These are phyloP conservation scores for Trichocladium uniseriatum DNA, from an alignment of 495 filamentous ascomycete species.

Conservation along the genomic window DNA sequence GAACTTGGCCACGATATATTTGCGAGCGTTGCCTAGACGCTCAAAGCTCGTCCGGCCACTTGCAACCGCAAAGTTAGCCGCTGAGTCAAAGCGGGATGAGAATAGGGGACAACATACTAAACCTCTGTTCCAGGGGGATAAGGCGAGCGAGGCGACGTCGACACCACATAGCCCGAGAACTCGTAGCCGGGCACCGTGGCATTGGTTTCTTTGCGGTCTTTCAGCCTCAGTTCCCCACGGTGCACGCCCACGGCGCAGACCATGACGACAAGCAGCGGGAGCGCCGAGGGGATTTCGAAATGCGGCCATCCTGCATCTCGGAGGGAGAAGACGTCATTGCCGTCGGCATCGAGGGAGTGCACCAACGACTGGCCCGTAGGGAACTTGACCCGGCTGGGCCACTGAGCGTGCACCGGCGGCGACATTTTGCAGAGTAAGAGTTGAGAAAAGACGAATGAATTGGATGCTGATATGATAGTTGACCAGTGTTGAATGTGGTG, in stretches of 20 bases:
- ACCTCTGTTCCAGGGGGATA: slow-evolving; percentile 47
- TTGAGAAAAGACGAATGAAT: too few relatives aligned
- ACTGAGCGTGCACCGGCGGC: too few relatives aligned
- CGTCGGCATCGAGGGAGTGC: neutral
- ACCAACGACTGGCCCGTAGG: neutral
- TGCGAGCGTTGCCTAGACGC: slow-evolving; percentile 44
- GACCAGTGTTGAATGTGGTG: too few relatives aligned
- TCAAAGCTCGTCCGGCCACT: slow-evolving; percentile 22
- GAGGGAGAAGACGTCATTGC: neutral
- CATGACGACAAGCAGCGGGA: slow-evolving; percentile 40
- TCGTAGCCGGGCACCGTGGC: slow-evolving; percentile 41
- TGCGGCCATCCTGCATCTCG: neutral
- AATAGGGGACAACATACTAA: slow-evolving; percentile 20
- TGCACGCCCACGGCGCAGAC: slow-evolving; percentile 44
- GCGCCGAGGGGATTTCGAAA: neutral
- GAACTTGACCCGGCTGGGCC: too few relatives aligned
- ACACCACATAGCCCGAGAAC: slow-evolving; percentile 45
- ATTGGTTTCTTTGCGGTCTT: neutral
- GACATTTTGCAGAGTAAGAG: too few relatives aligned
- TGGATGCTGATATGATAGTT: too few relatives aligned
- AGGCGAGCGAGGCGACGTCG: slow-evolving; percentile 37
- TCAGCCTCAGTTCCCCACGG: slow-evolving; percentile 39
- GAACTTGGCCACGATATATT: slow-evolving; percentile 41
- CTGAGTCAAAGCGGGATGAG: neutral
- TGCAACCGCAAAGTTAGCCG: neutral